These are phyloP conservation scores for Lachnellula cervina DNA, from an alignment of 2,329 filamentous ascomycete species.

Conservation along the genomic window DNA sequence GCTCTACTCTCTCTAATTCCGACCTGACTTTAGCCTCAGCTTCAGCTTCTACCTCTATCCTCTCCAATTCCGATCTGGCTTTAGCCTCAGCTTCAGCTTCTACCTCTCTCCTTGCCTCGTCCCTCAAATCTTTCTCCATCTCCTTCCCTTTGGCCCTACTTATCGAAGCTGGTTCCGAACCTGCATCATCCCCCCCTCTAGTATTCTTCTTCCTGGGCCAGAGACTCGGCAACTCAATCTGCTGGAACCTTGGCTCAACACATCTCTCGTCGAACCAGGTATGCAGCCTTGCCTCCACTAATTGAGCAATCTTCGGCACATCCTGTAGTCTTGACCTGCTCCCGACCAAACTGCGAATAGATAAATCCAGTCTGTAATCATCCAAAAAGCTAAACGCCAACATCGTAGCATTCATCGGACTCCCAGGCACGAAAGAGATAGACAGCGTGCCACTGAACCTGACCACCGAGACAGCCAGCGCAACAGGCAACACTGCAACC, in stretches of 20 bases:
- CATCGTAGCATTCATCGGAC: slow-evolving; percentile 67
- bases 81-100: slow-evolving; percentile 44
- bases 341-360: slow-evolving; percentile 72
- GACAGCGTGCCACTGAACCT: slow-evolving; percentile 92
- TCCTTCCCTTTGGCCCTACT: slow-evolving; percentile 52
- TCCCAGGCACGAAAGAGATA: slow-evolving; percentile 81
- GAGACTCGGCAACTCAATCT: slow-evolving; percentile 74
- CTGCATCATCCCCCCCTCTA: slow-evolving; percentile 59
- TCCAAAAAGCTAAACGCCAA: slow-evolving; percentile 92
- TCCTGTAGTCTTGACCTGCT: slow-evolving; percentile 77
- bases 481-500: slow-evolving; percentile 86
- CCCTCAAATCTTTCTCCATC: slow-evolving; percentile 44
- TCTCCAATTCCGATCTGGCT: slow-evolving; percentile 19
- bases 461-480: slow-evolving; percentile 84
- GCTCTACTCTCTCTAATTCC: slow-evolving; percentile 27
- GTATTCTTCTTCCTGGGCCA: slow-evolving; percentile 86
- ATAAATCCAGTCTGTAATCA: slow-evolving; percentile 80
- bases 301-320: slow-evolving; percentile 81
- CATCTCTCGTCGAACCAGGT: slow-evolving; percentile 84
- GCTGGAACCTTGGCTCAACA: slow-evolving; percentile 81
- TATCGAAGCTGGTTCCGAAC: slow-evolving; percentile 37
- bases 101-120: slow-evolving; percentile 45
- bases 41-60: slow-evolving; percentile 44
- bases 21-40: slow-evolving; percentile 36
- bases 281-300: slow-evolving; percentile 75